phyloP scores from a whole-genome alignment of 495 filamentous ascomycete genomes.

The Trichoderma orchidacearum region DNA sequence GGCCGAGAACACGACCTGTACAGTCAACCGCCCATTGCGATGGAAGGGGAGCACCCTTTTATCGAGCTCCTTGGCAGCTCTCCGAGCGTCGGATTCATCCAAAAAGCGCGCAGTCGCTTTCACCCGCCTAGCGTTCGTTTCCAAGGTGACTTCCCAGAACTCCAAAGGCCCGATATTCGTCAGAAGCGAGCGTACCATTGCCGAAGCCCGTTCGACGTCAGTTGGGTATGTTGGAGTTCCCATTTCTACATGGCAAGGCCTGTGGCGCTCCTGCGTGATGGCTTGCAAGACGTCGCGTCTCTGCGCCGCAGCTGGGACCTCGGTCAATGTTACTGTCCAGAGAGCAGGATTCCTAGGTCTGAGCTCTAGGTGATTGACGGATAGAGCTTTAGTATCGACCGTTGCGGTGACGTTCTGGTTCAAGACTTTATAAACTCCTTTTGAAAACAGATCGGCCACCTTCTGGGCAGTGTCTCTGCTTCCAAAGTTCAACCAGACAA shows the following conservation, averaged over 20 bases:
- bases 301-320: not conserved
- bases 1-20: conserved; percentile 14
- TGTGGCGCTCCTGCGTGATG: not conserved
- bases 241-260: not conserved
- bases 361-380: not conserved
- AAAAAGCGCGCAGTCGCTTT: conserved; percentile 15
- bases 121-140: conserved; percentile 7
- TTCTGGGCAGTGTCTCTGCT: not conserved
- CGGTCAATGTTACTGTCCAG: not conserved
- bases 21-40: conserved; percentile 9
- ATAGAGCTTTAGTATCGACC: not conserved
- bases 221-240: not conserved
- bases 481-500: conserved; percentile 7
- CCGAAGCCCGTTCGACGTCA: not conserved
- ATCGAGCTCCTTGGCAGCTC: conserved; percentile 11
- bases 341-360: not conserved
- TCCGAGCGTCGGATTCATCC: conserved; percentile 9
- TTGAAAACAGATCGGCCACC: not conserved
- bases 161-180: conserved; percentile 10
- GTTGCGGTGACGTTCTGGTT: not conserved
- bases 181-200: conserved; percentile 7
- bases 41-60: conserved; percentile 6
- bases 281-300: not conserved
- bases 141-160: conserved; percentile 8
- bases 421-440: not conserved